Evolutionary conservation across 306 rosid genomes (phyloP).

Genomic region (Glycyrrhiza uralensis): DNA sequence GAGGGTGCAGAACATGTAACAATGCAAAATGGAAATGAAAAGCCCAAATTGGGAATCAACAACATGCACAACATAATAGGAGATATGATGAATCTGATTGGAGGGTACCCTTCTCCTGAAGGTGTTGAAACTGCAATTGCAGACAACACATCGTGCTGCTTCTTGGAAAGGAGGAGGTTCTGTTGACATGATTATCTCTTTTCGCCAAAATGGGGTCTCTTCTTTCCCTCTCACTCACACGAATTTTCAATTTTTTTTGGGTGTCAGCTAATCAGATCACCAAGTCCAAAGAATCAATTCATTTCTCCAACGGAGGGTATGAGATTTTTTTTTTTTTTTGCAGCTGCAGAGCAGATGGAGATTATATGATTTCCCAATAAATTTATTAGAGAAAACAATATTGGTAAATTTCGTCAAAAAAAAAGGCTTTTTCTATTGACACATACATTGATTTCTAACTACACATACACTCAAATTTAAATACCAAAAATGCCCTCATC

Average conservation of each 20-base stretch:
- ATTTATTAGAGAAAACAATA: not conserved
- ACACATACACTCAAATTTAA: no score
- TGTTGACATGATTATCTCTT: constrained; percentile 39
- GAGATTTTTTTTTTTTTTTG: not conserved
- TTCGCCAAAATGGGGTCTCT: constrained; percentile 12
- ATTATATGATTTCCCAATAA: not conserved
- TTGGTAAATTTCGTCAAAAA: no score
- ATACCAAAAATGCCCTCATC: no score
- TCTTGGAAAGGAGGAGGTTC: constrained; percentile 91
- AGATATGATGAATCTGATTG: not conserved
- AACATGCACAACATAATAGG: not conserved
- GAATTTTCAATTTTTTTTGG: not conserved
- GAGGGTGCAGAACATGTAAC: not conserved
- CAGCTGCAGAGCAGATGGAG: not conserved
- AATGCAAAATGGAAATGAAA: not conserved
- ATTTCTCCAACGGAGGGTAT: constrained; percentile 7
- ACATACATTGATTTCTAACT: no score
- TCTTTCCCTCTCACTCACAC: not conserved
- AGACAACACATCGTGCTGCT: constrained; percentile 88
- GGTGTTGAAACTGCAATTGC: constrained; percentile 93
- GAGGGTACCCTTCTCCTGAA: constrained; percentile 80
- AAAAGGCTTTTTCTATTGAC: no score
- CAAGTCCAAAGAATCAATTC: constrained; percentile 6
- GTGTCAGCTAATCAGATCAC: constrained; percentile 12
- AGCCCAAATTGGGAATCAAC: not conserved